Conservation (phyloP, 345 rosid species). For the Chamaenerion angustifolium region DNA sequence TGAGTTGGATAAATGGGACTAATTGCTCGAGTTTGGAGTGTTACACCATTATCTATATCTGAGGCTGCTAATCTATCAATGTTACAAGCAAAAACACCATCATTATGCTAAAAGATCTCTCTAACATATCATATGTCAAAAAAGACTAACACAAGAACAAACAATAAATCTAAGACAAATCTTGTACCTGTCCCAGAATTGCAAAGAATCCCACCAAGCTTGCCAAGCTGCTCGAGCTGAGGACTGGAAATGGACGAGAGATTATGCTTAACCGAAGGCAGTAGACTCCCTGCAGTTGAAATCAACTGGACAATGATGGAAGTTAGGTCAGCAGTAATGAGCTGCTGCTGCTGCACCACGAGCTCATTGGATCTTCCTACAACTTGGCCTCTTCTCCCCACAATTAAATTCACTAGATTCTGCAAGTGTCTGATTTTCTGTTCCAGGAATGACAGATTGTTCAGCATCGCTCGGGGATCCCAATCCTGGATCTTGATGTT, state of each 20-base stretch:
- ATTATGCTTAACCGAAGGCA: conserved; percentile 69
- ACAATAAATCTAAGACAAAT: no score
- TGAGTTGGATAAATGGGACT: no score
- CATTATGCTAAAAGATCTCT: no score
- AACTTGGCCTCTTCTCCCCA: conserved; percentile 33
- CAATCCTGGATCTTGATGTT: conserved; percentile 41
- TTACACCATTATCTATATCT: no score
- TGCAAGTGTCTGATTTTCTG: conserved; percentile 59
- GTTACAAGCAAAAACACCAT: no score
- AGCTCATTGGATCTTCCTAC: conserved; percentile 40
- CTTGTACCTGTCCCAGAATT: conserved; percentile 19
- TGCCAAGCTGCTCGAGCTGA: conserved; percentile 40
- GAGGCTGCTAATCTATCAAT: no score
- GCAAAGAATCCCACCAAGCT: conserved; percentile 36
- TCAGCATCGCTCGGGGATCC: conserved; percentile 78
- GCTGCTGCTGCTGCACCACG: conserved; percentile 64
- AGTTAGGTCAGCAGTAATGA: conserved; percentile 75
- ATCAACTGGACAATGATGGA: conserved; percentile 86
- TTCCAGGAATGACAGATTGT: conserved; percentile 69
- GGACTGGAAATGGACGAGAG: conserved; percentile 22
- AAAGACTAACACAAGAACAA: no score
- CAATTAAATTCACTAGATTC: conserved; percentile 20
- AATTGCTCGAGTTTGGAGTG: no score
- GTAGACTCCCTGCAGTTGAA: conserved; percentile 89
- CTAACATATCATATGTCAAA: no score